Base-by-base conservation (phyloP, 768 basidiomycete species). In the Leccinum subgranulosum region DNA sequence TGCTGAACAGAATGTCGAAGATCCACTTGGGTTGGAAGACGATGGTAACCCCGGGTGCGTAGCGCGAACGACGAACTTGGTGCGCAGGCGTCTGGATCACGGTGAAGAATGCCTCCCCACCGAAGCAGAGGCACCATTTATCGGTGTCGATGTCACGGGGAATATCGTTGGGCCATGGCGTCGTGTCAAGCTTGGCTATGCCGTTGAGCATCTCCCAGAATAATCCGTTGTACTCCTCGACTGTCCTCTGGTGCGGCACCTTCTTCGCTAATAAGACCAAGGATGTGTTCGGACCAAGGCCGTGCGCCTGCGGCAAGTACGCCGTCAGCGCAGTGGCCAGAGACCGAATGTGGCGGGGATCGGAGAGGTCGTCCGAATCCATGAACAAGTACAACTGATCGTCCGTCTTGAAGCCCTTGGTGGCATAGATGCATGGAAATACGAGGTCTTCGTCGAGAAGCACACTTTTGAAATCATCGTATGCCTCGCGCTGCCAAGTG, bases 11-110 rank as follows among this genome's bases (percentile, higher is more conserved):
- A 27, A 65, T 63, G 33, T 65, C 60, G 19, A 65, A 65, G 47
- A 66, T 65, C 64, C 64, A 65, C 25, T 65, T 66, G 17, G 64
- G 64, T 36, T 66, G 64, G 55, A 65, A 62, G n/a, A 62, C 64
- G 21, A 66, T 58, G 23, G 64, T 65, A 36, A 66, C 47, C 10
- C 58, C 51, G 6, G 55, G 56, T n/a, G 64, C 53, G 21, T 59
- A 58, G 36, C 64, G 64, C 6, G 64, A 56, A 17, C 61, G 64
- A 25, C 64, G 61, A n/a, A 66, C 61, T 51, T 63, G 64, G 53
- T 65, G 58, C 2, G 60, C 58, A 4, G 61, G 64, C 0, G 64
- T 66, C 29, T 65, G 64, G 31, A 65, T 66, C n/a, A n/a, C n/a
- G n/a, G n/a, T n/a, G n/a, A n/a, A n/a, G n/a, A n/a, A n/a, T n/a